A percentile compares a stretch with the other conserved stretches of the same genome.
Conservation (phyloP, 2,329 filamentous ascomycete genomes). For the Fusarium scirpi region DNA sequence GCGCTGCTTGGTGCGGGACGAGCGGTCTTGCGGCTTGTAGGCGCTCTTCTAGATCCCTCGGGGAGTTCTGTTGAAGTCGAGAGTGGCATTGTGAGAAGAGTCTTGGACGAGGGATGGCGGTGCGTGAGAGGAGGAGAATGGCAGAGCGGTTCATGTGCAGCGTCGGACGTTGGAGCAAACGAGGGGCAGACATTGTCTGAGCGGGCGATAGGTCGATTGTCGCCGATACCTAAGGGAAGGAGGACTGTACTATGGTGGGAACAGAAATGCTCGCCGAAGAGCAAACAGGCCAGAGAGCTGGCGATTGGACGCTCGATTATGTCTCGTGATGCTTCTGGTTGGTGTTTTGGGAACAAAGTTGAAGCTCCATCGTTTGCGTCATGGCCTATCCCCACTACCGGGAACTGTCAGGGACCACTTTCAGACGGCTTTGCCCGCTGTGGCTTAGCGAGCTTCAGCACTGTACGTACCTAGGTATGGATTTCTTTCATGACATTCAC, state of each 20-base stretch:
- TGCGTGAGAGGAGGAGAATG: constrained; percentile 13
- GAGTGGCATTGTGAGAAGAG: constrained; percentile 41
- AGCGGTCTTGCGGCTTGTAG: constrained; percentile 49
- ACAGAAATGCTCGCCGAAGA: too few species aligned
- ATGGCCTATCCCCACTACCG: constrained; percentile 16
- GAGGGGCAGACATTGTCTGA: constrained; percentile 39
- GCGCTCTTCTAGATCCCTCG: constrained; percentile 42
- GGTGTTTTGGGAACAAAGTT: constrained; percentile 5
- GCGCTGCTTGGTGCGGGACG: constrained; percentile 45
- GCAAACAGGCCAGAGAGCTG: constrained; percentile 1
- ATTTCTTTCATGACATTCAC: background rate
- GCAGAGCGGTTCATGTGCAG: constrained; percentile 1
- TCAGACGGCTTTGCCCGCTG: background rate
- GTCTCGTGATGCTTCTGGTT: constrained; percentile 25
- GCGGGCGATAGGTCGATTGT: background rate
- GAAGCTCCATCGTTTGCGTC: constrained; percentile 35
- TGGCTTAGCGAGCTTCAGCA: constrained; percentile 10
- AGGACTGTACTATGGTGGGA: background rate
- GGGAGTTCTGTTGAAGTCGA: constrained; percentile 36
- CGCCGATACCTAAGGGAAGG: background rate
- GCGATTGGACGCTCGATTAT: constrained; percentile 9
- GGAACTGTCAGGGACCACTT: constrained; percentile 2
- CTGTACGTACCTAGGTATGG: background rate
- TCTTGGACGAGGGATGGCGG: constrained; percentile 26
- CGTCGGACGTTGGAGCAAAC: constrained; percentile 29